Evolutionary conservation across 2,329 filamentous ascomycete genomes (phyloP).

Genomic region (Colletotrichum lindemuthianum): DNA sequence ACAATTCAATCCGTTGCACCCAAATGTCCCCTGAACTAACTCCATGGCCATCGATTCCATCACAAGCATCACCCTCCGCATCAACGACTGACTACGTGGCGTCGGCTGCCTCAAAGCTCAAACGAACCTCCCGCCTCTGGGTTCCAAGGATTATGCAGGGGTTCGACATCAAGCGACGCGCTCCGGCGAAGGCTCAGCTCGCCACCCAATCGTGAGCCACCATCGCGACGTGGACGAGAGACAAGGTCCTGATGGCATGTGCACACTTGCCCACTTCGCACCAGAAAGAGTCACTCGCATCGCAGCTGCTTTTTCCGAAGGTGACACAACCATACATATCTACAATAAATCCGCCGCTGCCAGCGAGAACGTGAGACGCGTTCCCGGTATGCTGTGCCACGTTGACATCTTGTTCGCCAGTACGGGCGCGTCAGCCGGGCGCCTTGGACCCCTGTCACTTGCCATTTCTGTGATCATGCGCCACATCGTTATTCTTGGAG

Average conservation of each 20-base stretch:
- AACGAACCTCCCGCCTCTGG: neutral
- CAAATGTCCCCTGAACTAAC: neutral
- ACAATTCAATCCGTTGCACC: neutral
- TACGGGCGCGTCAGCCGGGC: constrained; percentile 5
- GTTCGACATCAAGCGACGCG: neutral
- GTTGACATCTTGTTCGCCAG: neutral
- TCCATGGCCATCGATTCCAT: too few species aligned
- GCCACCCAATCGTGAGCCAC: constrained; percentile 24
- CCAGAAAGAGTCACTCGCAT: constrained; percentile 2
- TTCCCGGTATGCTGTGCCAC: constrained; percentile 22
- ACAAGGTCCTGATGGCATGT: neutral
- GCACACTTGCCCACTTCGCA: neutral
- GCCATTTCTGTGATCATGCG: constrained; percentile 16
- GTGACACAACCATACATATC: constrained; percentile 11
- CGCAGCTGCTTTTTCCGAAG: neutral
- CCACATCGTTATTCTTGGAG: neutral
- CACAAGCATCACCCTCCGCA: too few species aligned
- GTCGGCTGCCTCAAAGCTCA: constrained; percentile 3
- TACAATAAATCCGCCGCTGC: constrained; percentile 3
- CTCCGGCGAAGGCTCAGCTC: constrained; percentile 10
- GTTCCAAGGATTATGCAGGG: constrained; percentile 7
- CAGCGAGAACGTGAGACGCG: constrained; percentile 5
- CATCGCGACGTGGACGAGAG: neutral
- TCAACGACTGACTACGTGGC: neutral
- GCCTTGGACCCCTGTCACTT: neutral